phyloP scores from a whole-genome alignment of 2,329 filamentous ascomycete genomes.

The Aspergillus fischeri region DNA sequence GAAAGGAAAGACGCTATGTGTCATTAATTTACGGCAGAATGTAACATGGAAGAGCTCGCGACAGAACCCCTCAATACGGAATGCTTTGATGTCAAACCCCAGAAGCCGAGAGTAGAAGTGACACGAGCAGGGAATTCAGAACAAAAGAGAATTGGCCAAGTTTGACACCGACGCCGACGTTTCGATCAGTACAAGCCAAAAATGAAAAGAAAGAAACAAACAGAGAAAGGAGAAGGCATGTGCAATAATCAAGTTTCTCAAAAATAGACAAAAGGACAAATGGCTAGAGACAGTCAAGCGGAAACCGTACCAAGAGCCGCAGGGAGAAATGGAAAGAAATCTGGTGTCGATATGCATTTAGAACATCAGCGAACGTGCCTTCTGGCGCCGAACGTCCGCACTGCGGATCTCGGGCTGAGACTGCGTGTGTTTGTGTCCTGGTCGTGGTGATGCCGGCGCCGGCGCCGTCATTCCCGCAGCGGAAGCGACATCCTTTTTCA shows the following conservation, averaged over 20 bases:
- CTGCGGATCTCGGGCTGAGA: constrained; percentile 37
- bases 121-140: constrained; percentile 5
- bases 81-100: not conserved
- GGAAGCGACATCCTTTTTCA: constrained; percentile 19
- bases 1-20: constrained; percentile 22
- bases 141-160: not conserved
- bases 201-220: not conserved
- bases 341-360: constrained; percentile 26
- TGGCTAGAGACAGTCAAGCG: not conserved
- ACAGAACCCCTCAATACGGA: constrained; percentile 4
- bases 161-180: not conserved
- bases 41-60: constrained; percentile 5
- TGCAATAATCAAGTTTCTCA: not conserved
- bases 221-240: not conserved
- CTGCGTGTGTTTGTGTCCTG: constrained; percentile 38
- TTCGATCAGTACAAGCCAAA: not conserved
- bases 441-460: constrained; percentile 27
- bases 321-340: constrained; percentile 16
- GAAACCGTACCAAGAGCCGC: constrained; percentile 9
- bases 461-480: constrained; percentile 24
- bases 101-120: constrained; percentile 3
- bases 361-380: constrained; percentile 41
- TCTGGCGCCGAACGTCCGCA: constrained; percentile 36
- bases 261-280: not conserved
- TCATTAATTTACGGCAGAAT: constrained; percentile 18